phyloP scores from a whole-genome alignment of 805 yeast species.

The Yarrowia osloensis region DNA sequence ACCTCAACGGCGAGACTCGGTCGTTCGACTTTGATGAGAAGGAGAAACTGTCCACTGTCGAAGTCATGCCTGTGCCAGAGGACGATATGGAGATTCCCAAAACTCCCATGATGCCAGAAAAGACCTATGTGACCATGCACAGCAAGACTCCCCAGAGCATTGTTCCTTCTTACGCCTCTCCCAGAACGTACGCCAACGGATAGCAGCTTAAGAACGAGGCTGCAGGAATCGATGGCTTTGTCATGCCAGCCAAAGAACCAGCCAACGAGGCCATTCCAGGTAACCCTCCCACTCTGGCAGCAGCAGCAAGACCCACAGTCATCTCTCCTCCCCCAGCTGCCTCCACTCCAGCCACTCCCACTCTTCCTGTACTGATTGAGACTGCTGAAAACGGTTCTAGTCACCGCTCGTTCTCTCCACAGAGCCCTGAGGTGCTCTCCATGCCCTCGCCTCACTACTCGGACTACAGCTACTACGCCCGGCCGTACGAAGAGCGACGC shows the following conservation, averaged over 20 bases:
- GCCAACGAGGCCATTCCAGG: neutral
- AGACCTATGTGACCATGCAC: neutral
- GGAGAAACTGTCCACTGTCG: neutral
- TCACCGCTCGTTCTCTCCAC: neutral
- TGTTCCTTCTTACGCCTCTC: neutral
- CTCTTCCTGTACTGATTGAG: neutral
- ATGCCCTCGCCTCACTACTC: slow-evolving; percentile 5
- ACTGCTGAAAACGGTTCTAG: neutral
- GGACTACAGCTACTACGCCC: neutral
- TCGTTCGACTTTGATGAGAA: neutral
- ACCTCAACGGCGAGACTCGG: neutral
- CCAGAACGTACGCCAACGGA: neutral
- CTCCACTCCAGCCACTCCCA: neutral
- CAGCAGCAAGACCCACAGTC: neutral
- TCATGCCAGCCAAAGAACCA: neutral
- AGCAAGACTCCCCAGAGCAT: neutral
- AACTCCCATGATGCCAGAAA: neutral
- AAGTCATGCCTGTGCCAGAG: neutral
- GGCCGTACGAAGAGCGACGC: neutral
- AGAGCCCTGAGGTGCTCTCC: neutral
- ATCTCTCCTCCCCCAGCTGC: neutral
- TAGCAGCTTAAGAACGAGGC: neutral
- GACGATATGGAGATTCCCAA: neutral
- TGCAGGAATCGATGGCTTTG: neutral
- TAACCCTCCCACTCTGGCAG: neutral